Conservation (phyloP, 441 rosid species). For the Geranium incanum region DNA sequence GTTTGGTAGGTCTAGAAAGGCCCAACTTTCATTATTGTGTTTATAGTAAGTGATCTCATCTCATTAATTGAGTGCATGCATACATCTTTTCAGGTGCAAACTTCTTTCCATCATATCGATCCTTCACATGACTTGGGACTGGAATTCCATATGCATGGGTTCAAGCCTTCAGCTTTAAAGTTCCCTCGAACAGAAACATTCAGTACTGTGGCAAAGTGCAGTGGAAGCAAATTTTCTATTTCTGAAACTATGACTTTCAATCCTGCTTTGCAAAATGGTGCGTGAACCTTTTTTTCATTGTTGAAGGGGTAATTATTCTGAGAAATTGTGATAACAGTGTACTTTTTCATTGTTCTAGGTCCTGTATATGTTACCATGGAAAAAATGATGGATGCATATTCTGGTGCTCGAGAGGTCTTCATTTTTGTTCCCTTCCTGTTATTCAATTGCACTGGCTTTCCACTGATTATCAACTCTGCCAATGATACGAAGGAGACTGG, state of each 20-base stretch:
- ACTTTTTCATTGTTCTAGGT: slow-evolving; percentile 40
- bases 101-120: slow-evolving; percentile 75
- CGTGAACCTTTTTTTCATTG: slow-evolving; percentile 17
- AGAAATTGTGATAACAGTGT: slow-evolving; percentile 18
- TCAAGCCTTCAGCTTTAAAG: slow-evolving; percentile 49
- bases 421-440: slow-evolving; percentile 73
- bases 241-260: slow-evolving; percentile 58
- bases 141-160: slow-evolving; percentile 60
- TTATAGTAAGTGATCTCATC: slow-evolving; percentile 15
- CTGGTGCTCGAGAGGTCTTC: slow-evolving; percentile 83
- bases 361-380: slow-evolving; percentile 60
- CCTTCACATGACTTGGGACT: slow-evolving; percentile 79
- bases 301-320: background rate
- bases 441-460: slow-evolving; percentile 81
- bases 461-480: slow-evolving; percentile 54
- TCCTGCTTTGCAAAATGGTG: slow-evolving; percentile 48
- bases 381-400: slow-evolving; percentile 74
- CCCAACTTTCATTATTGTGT: background rate
- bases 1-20: background rate
- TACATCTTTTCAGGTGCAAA: slow-evolving; percentile 47
- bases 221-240: slow-evolving; percentile 59
- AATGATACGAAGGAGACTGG: slow-evolving; percentile 43
- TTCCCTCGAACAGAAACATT: slow-evolving; percentile 77
- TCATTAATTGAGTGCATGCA: slow-evolving; percentile 13
- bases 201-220: slow-evolving; percentile 56